Conservation (phyloP, 2,329 filamentous ascomycete genomes). For the Trichoderma sp. region DNA sequence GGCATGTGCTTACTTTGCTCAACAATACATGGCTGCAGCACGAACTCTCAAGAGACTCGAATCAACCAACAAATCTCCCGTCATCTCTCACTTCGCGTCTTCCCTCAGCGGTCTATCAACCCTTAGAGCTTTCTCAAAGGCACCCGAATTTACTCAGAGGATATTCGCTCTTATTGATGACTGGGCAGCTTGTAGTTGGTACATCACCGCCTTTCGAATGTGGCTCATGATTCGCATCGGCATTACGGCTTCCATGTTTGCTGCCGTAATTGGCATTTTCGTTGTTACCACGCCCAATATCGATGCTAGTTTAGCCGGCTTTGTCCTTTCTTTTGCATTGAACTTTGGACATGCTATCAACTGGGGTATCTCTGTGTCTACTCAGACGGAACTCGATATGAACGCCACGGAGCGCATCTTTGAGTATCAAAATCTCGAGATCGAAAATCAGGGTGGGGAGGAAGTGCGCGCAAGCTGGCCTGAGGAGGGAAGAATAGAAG, state of each 20-base stretch:
- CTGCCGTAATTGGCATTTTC: neutral
- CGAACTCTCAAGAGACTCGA: constrained; percentile 12
- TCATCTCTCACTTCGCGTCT: constrained; percentile 8
- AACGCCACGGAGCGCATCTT: constrained; percentile 9
- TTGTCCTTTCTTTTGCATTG: constrained; percentile 8
- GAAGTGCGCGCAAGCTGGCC: constrained; percentile 13
- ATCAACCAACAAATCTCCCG: constrained; percentile 13
- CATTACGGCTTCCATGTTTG: constrained; percentile 10
- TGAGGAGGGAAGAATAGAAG: constrained; percentile 3
- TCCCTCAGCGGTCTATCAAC: constrained; percentile 7
- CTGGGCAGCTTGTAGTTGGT: constrained; percentile 14
- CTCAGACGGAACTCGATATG: constrained; percentile 14
- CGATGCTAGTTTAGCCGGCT: constrained; percentile 6
- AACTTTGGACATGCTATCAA: constrained; percentile 10
- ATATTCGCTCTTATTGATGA: constrained; percentile 11
- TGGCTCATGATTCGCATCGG: constrained; percentile 16
- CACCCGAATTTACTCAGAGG: neutral
- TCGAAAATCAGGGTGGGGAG: neutral
- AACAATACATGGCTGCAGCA: constrained; percentile 11
- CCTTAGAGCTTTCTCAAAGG: constrained; percentile 1
- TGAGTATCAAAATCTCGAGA: constrained; percentile 1
- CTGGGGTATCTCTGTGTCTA: constrained; percentile 10
- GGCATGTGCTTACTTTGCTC: neutral
- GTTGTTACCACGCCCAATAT: neutral
- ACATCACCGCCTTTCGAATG: neutral